Percentiles rank a stretch among this genome's conserved stretches.
Evolutionary conservation across 2,329 filamentous ascomycete species (phyloP).

Genomic region (Cladosporium sp.): DNA sequence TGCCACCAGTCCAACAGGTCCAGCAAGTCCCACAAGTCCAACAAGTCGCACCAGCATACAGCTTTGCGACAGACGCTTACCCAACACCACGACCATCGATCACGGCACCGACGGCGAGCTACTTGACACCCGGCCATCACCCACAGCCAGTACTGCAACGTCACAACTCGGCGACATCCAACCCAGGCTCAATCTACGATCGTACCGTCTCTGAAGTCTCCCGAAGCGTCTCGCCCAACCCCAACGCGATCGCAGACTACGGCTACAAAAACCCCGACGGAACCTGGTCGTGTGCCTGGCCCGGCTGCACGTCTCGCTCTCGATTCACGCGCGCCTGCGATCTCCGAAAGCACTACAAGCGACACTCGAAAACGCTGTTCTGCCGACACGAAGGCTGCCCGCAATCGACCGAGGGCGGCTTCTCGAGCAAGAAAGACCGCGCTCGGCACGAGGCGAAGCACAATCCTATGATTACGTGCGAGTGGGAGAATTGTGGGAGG

Average conservation of each 20-base stretch:
- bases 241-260: constrained; percentile 36
- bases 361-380: constrained; percentile 62
- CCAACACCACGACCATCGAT: constrained; percentile 7
- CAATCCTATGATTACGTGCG: constrained; percentile 60
- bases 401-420: constrained; percentile 57
- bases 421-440: constrained; percentile 64
- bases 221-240: constrained; percentile 34
- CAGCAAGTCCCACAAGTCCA: neutral
- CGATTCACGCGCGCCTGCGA: constrained; percentile 62
- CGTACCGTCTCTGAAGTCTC: constrained; percentile 28
- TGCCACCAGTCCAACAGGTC: neutral
- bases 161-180: constrained; percentile 3
- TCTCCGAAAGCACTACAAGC: constrained; percentile 62
- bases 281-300: constrained; percentile 60
- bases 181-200: neutral
- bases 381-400: constrained; percentile 61
- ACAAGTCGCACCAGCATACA: neutral
- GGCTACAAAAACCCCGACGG: constrained; percentile 48
- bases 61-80: neutral
- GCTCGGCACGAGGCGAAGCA: constrained; percentile 64
- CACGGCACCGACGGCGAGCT: neutral
- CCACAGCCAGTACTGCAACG: neutral
- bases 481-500: constrained; percentile 58
- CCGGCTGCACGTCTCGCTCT: constrained; percentile 59
- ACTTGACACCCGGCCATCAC: neutral